Evolutionary conservation across 73 alveolate species (phyloP), one percentile per base, ranked within the genome.

Genomic region (Tetrahymena borealis): DNA sequence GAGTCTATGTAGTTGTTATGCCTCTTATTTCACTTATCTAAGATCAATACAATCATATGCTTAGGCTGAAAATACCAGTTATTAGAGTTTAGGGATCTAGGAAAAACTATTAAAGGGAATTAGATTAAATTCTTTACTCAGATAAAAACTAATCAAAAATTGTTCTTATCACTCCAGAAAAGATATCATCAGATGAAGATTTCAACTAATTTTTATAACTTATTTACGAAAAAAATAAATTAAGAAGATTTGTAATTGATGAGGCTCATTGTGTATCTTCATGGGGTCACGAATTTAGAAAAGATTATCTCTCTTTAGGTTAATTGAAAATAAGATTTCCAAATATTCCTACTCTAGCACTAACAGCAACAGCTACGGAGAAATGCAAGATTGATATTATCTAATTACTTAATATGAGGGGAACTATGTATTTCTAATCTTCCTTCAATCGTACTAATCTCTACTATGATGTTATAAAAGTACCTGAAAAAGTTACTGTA

Each of bases 251-350:
- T 92, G 99, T 98, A 33, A 97, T 99, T 18, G 99, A 99, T 96
- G 99, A 99, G 91, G 99, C 99, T 15, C 99, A 99, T 96, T 99
- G 99, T 94, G 99, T 99, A 6, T 96, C 99, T 85, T 98, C 98
- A 91, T 99, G 99, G 99, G 99, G 99, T 0, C 95, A 98, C 92
- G 99, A 99, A 77, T 99, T 99, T 94, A 95, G 99, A 90, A 92
- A 97, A 33, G 99, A 98, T 93, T 99, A 99, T 93, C 91, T 98
- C 37, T 96, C 98, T 90, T 96, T 98, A 77, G 93, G 94, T 38
- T 79, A 95, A 20, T 91, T 98, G 40, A 97, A 98, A 93, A 96
- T 91, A 94, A 90, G 93, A 77, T 98, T 92, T 78, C 99, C 99
- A 0, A 95, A 96, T 18, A 97, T 98, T n/a, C 99, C 99, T 2